A percentile compares a stretch with the other conserved stretches of the same genome.
These are phyloP conservation scores for Metschnikowia amazonensis DNA, from an alignment of 805 yeast genomes.

Conservation along the genomic window DNA sequence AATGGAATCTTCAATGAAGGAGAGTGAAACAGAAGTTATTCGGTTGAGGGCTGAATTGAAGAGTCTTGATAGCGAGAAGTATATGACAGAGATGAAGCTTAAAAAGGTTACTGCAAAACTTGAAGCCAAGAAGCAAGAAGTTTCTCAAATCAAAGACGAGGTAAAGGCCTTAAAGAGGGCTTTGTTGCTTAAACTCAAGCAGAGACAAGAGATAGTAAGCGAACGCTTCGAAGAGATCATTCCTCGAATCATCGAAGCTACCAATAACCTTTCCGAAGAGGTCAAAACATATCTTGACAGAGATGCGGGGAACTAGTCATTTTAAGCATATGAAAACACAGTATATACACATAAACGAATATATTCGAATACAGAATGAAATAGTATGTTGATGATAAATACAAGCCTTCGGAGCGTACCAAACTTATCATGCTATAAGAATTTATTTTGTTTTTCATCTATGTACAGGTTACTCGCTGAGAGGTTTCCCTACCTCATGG, in stretches of 20 bases:
- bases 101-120: constrained; percentile 26
- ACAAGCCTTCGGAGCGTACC: too few species aligned
- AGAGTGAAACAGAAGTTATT: constrained; percentile 24
- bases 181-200: constrained; percentile 24
- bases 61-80: constrained; percentile 22
- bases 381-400: too few species aligned
- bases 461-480: constrained; percentile 20
- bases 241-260: constrained; percentile 28
- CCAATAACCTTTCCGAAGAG: constrained; percentile 17
- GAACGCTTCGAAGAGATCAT: constrained; percentile 36
- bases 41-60: constrained; percentile 22
- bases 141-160: constrained; percentile 22
- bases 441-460: neutral
- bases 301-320: neutral
- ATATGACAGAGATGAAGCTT: constrained; percentile 21
- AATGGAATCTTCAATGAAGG: constrained; percentile 21
- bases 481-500: constrained; percentile 39
- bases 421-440: too few species aligned
- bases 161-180: constrained; percentile 27
- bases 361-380: neutral
- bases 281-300: neutral
- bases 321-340: neutral
- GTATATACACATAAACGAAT: neutral
- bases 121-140: constrained; percentile 24
- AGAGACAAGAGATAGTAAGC: constrained; percentile 24